These are phyloP conservation scores for Microbotryomycetes sp. DNA, from an alignment of 1,284 basidiomycete species.

Conservation along the genomic window DNA sequence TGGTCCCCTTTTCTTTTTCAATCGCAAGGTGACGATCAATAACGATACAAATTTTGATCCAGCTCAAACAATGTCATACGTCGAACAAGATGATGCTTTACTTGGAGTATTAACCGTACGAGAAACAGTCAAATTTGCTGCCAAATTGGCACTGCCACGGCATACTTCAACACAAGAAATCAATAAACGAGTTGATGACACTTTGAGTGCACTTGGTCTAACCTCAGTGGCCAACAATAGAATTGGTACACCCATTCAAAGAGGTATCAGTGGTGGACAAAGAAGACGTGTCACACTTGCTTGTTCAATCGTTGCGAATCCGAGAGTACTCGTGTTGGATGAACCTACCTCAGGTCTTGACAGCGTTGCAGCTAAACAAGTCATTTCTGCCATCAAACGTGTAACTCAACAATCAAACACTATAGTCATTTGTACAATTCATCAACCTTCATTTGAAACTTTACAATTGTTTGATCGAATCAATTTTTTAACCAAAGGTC, in stretches of 20 bases:
- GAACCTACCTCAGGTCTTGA: constrained; percentile 43
- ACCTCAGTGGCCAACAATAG: constrained; percentile 34
- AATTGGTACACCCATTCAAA: constrained; percentile 45
- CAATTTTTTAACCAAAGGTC: constrained; percentile 39
- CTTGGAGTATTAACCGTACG: constrained; percentile 44
- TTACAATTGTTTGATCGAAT: constrained; percentile 40
- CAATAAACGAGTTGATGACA: constrained; percentile 25
- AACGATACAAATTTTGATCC: constrained; percentile 11
- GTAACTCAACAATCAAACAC: constrained; percentile 37
- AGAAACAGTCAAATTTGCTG: constrained; percentile 43
- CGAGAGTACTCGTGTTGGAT: constrained; percentile 44
- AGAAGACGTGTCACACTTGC: constrained; percentile 43
- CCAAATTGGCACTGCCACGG: constrained; percentile 34
- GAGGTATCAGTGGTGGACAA: constrained; percentile 46
- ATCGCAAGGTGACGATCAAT: neutral
- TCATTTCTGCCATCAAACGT: constrained; percentile 36
- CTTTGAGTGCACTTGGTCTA: constrained; percentile 40
- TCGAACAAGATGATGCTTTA: constrained; percentile 45
- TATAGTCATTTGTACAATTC: constrained; percentile 42
- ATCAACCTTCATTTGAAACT: constrained; percentile 42
- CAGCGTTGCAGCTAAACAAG: constrained; percentile 38
- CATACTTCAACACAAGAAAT: neutral
- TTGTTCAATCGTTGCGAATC: constrained; percentile 41
- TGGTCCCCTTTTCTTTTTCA: too few relatives aligned
- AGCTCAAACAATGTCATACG: constrained; percentile 37